Evolutionary conservation across 2,329 filamentous ascomycete genomes (phyloP).

Genomic region (Alternaria viburni): DNA sequence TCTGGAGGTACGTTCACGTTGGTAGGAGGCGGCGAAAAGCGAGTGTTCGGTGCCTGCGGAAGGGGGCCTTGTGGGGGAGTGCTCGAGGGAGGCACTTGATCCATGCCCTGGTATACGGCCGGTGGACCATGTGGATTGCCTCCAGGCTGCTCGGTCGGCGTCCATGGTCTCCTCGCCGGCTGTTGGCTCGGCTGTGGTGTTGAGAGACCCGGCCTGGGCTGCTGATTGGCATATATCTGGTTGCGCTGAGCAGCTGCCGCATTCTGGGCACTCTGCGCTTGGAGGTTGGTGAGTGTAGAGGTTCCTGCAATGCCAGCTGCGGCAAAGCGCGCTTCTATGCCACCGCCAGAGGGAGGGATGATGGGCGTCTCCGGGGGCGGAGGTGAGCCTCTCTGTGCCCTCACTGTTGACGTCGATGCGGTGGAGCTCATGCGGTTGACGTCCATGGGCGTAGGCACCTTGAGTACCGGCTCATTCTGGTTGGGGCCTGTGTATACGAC

Average conservation of each 20-base stretch:
- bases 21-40: constrained; percentile 36
- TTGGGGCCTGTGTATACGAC: constrained; percentile 22
- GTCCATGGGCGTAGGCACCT: constrained; percentile 59
- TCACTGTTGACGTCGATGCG: constrained; percentile 90
- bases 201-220: constrained; percentile 56
- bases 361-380: constrained; percentile 92
- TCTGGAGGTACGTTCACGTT: constrained; percentile 47
- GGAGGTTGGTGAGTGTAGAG: constrained; percentile 77
- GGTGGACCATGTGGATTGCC: constrained; percentile 87
- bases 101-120: constrained; percentile 86
- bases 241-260: constrained; percentile 81
- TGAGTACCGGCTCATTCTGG: constrained; percentile 49
- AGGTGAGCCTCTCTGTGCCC: constrained; percentile 88
- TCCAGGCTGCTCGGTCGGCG: constrained; percentile 88
- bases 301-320: constrained; percentile 89
- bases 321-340: constrained; percentile 90
- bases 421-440: constrained; percentile 76
- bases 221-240: constrained; percentile 70
- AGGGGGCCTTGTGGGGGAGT: constrained; percentile 48
- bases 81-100: constrained; percentile 62
- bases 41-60: constrained; percentile 33
- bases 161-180: constrained; percentile 76
- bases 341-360: constrained; percentile 76
- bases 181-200: constrained; percentile 51
- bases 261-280: constrained; percentile 77